A percentile compares a stretch with the other conserved stretches of the same genome.
Conservation (phyloP, 2,329 filamentous ascomycete species). For the Xylaria sp. region DNA sequence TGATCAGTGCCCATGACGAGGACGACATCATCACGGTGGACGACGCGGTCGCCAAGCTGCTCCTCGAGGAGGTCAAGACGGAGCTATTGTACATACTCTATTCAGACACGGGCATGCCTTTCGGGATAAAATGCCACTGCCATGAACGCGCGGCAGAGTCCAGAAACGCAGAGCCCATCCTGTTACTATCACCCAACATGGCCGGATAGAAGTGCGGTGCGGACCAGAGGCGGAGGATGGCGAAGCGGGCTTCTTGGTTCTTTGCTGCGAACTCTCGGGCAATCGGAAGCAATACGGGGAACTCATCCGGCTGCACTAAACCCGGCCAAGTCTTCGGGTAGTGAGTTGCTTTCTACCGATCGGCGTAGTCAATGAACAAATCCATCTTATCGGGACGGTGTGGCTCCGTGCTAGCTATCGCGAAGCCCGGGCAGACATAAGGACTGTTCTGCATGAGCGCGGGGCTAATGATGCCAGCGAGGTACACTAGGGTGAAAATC, state of each 20-base stretch:
- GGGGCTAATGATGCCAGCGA: conserved; percentile 56
- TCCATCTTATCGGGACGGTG: conserved; percentile 51
- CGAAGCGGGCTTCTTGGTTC: conserved; percentile 51
- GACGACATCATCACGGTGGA: conserved; percentile 56
- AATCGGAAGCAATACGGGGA: conserved; percentile 50
- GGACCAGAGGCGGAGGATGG: conserved; percentile 59
- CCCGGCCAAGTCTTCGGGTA: conserved; percentile 49
- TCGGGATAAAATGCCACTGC: conserved; percentile 58
- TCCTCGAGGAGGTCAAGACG: conserved; percentile 48
- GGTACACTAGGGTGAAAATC: conserved; percentile 53
- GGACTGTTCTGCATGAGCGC: conserved; percentile 45
- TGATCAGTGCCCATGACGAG: conserved; percentile 59
- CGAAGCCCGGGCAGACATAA: conserved; percentile 50
- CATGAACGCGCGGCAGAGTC: conserved; percentile 57
- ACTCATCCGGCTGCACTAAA: conserved; percentile 45
- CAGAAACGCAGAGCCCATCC: conserved; percentile 52
- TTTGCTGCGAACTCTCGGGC: conserved; percentile 49
- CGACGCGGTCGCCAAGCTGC: conserved; percentile 53
- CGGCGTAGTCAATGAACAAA: conserved; percentile 58
- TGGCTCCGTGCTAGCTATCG: conserved; percentile 53
- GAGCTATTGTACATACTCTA: conserved; percentile 56
- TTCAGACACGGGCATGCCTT: conserved; percentile 43
- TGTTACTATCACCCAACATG: conserved; percentile 55
- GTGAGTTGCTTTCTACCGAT: conserved; percentile 39
- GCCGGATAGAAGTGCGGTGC: conserved; percentile 62